Evolutionary conservation across 2,329 filamentous ascomycete genomes (phyloP), one percentile per base, ranked within the genome.

Genomic region (Tricladium varicosporioides): DNA sequence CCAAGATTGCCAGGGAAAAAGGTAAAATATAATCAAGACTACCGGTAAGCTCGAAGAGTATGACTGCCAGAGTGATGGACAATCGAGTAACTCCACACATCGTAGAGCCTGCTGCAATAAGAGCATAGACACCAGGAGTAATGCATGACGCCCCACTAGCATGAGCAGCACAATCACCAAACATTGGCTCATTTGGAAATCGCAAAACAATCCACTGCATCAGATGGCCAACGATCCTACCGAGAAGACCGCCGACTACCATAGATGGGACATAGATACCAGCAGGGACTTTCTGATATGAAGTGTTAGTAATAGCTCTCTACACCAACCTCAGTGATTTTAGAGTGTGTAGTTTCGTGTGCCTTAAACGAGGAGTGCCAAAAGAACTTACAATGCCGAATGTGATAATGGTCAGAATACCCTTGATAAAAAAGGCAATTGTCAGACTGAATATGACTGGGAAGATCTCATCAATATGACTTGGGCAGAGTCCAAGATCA

Each of bases 181-280:
- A 97, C 5, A 97, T 74, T 13, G 83, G 76, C 68, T 86, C 88
- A 54, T 85, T 75, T 0, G 91, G 89, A 67, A 86, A 89, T 31
- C 80, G 81, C 56, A 95, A 78, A 5, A 93, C 91, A 52, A 90
- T 73, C 74, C 89, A 92, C 70, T 97, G 93, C 0, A 92, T 85
- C 5, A 86, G 72, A 71, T 97, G 94, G 1, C 94, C 94, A 11
- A 96, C 83, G 46, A 94, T 86, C 7, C 93, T 86, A 31, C 93
- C 93, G 77, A 96, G 87, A 15, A 99, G 77, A 68, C 94, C 94
- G 62, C 94, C 94, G 15, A 97, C 91, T 27, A 97, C 94, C 94
- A 99, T 99, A 66, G 93, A 97, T 2, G 94, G 94, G 1, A 99
- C 92, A 67, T 99, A 99, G 65, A 99, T 97, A 61, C 94, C 94